A percentile compares a stretch with the other conserved stretches of the same genome.
Evolutionary conservation across 2,329 filamentous ascomycete species (phyloP).

Genomic region (Cladobotryum protrusum): DNA sequence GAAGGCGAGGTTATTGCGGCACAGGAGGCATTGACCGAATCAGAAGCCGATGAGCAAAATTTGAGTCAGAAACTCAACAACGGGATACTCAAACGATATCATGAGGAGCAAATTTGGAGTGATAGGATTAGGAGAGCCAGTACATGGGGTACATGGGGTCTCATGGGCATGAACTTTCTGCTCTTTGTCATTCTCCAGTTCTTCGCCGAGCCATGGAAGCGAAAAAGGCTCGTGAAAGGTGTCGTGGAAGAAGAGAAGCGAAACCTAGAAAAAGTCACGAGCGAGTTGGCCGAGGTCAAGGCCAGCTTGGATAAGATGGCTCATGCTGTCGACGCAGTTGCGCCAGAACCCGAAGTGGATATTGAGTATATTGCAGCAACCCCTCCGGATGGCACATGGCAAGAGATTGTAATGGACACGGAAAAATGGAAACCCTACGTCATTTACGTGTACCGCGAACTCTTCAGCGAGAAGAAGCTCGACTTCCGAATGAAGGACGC

Average conservation of each 20-base stretch:
- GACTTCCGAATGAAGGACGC: conserved; percentile 62
- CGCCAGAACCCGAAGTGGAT: background rate
- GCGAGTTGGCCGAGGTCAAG: conserved; percentile 33
- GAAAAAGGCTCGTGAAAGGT: conserved; percentile 71
- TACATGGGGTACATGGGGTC: conserved; percentile 96
- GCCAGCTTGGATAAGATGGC: conserved; percentile 22
- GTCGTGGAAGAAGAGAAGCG: conserved; percentile 73
- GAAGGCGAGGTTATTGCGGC: conserved; percentile 74
- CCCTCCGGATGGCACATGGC: conserved; percentile 23
- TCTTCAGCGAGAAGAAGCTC: conserved; percentile 60
- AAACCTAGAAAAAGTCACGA: conserved; percentile 42
- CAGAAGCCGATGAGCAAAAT: conserved; percentile 75
- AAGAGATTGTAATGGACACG: conserved; percentile 36
- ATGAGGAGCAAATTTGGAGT: conserved; percentile 99
- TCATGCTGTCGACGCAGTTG: conserved; percentile 12
- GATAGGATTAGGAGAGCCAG: conserved; percentile 94
- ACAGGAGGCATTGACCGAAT: conserved; percentile 63
- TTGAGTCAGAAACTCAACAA: conserved; percentile 69
- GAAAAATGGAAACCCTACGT: conserved; percentile 38
- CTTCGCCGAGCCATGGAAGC: conserved; percentile 87
- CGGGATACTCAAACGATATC: conserved; percentile 83
- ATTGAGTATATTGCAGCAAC: background rate
- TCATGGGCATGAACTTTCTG: conserved; percentile 95
- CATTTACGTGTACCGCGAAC: conserved; percentile 39
- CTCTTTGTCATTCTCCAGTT: conserved; percentile 82